These are phyloP conservation scores for Lagenaria siceraria DNA, from an alignment of 306 rosid species.

Conservation along the genomic window DNA sequence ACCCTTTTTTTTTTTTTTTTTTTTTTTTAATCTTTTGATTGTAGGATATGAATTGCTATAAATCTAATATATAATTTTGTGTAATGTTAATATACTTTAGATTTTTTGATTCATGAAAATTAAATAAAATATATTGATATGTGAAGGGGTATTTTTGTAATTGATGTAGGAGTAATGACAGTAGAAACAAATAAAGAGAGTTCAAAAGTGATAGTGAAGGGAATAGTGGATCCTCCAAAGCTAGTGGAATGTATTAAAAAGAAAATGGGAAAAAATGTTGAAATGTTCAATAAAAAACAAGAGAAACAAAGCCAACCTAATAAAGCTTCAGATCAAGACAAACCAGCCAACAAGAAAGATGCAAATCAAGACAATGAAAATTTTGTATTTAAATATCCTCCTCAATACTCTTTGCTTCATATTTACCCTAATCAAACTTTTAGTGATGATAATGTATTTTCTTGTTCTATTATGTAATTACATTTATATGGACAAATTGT, in stretches of 20 bases:
- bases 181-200: slow-evolving; percentile 39
- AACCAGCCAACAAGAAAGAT: neutral
- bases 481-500: too few species aligned
- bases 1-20: too few species aligned
- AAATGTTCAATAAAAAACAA: slow-evolving; percentile 25
- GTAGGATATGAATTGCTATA: too few species aligned
- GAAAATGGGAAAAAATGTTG: slow-evolving; percentile 43
- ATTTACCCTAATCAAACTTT: slow-evolving; percentile 36
- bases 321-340: neutral
- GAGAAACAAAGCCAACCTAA: neutral
- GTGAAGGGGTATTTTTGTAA: too few species aligned
- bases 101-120: too few species aligned
- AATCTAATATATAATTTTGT: too few species aligned
- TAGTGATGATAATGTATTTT: slow-evolving; percentile 57
- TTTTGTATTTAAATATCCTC: slow-evolving; percentile 25
- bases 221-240: slow-evolving; percentile 32
- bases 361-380: neutral
- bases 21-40: too few species aligned
- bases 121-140: too few species aligned
- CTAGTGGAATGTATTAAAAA: slow-evolving; percentile 30
- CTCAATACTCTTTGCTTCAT: slow-evolving; percentile 38
- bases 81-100: too few species aligned
- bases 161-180: slow-evolving; percentile 30
- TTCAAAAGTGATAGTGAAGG: slow-evolving; percentile 46
- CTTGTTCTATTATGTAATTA: slow-evolving; percentile 59